Evolutionary conservation across 352 stramenopile species (phyloP), one percentile per base, ranked within the genome.

Genomic region (Phytophthora kernoviae): DNA sequence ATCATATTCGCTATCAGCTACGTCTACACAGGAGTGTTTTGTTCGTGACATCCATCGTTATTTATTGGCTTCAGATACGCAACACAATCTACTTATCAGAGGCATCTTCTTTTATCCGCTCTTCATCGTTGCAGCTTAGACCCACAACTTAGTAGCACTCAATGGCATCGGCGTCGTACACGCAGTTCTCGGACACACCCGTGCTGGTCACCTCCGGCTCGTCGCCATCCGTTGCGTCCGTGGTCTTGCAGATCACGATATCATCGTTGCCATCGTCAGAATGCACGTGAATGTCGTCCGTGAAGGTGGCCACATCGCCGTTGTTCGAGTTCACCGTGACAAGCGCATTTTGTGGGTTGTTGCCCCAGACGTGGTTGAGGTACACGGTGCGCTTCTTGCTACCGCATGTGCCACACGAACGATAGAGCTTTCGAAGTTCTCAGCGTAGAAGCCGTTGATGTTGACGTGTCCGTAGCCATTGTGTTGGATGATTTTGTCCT

Each of bases 401-500:
- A 48, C 54, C 59, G 32, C 65, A 74, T 0, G 65, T 74, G 65
- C 65, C 65, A 27, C 65, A 74, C 42, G 65, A 74, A 15, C 65
- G 60, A 60, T 70, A 74, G 27, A 74, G 65, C 30, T 74, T 74
- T 65, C 69, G 37, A 78, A 77, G 58, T 77, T 62, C 58, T 77
- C 44, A 12, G 53, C 65, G 59, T 75, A 77, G 65, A 78, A 78
- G 21, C 65, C 62, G 37, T 78, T 65, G 63, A 78, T 75, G 43
- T 66, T 75, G 42, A 78, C 69, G 36, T 61, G 66, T 11, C 69
- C 69, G 46, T 72, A 67, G 45, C 69, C 69, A 9, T 78, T 78
- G 56, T 75, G 66, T 44, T 78, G 69, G 44, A 78, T 69, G 61
- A 70, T 58, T 59, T 86, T 86, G 73, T 86, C 58, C 32, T 75